These are phyloP conservation scores for Pseudogymnoascus sp. DNA, from an alignment of 2,329 filamentous ascomycete species.

Conservation along the genomic window DNA sequence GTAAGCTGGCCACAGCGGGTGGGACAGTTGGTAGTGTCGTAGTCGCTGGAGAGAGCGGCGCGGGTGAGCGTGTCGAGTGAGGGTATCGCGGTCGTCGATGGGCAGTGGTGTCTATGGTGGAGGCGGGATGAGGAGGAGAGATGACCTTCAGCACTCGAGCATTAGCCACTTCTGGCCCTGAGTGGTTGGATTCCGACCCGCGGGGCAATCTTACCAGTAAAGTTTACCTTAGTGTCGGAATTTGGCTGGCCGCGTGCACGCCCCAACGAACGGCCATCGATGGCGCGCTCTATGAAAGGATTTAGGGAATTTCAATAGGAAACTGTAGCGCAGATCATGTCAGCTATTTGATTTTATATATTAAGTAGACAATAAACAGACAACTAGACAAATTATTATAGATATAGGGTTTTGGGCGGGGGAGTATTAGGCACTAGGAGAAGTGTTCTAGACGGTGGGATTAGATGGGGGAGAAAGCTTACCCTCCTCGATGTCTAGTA, in stretches of 20 bases:
- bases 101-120: neutral
- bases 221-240: neutral
- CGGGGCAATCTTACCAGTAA: neutral
- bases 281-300: neutral
- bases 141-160: neutral
- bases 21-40: neutral
- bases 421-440: too few relatives aligned
- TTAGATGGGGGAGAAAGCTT: neutral
- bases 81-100: neutral
- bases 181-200: neutral
- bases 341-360: neutral
- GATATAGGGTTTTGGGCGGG: neutral
- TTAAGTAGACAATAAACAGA: neutral
- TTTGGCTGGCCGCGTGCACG: neutral
- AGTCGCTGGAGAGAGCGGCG: neutral
- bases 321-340: neutral
- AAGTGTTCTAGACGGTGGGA: neutral
- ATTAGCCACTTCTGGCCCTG: neutral
- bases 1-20: neutral
- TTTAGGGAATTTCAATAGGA: neutral
- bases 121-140: neutral
- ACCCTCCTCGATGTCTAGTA: neutral
- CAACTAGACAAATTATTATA: neutral
- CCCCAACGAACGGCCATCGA: neutral
- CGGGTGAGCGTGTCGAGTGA: neutral